Evolutionary conservation across 805 yeast genomes (phyloP), one percentile per base, ranked within the genome.

Genomic region (Candida dajiaensis): DNA sequence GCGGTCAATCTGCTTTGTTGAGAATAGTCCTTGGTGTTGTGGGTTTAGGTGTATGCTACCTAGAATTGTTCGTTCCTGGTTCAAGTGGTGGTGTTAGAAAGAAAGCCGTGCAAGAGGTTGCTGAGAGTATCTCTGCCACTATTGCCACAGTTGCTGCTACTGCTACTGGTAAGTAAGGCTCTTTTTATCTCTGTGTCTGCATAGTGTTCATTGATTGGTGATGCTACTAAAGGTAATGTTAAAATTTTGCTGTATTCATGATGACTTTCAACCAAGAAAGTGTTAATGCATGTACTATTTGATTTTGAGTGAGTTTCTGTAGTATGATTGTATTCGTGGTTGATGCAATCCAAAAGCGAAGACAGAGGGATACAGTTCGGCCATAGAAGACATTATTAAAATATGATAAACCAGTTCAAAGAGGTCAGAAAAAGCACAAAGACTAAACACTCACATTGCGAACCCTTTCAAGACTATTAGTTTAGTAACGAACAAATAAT

Each of bases 1-100:
- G 52, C 20, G 47, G 45, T 66, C 80, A 58, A 72, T 74, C 54
- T 50, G 77, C 68, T 22, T 26, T 53, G 12, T 50, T 49, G 41
- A 55, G 48, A 35, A 23, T 48, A 16, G 47, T 41, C 43, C 41
- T 78, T 58, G 73, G 78, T 29, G n/a, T 72, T 16, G 61, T 76
- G 35, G 73, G 81, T 21, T 53, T 80, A 45, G 63, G 57, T 43
- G 75, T 80, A 38, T 79, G 82, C 55, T 80, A 80, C 66, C 62
- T 77, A 65, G 81, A 78, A 48, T 53, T 78, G 21, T 25, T 49
- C 33, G 25, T 55, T 33, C 64, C 65, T 21, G 51, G 42, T 21
- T 23, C 52, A 19, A 38, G 64, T 41, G 67, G 70, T 18, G 54
- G 57, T 35, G 50, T 61, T 36, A 63, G 58, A 46, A 58, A 51